Base-by-base conservation (phyloP, 768 basidiomycete species). In the Mycena latifolia region DNA sequence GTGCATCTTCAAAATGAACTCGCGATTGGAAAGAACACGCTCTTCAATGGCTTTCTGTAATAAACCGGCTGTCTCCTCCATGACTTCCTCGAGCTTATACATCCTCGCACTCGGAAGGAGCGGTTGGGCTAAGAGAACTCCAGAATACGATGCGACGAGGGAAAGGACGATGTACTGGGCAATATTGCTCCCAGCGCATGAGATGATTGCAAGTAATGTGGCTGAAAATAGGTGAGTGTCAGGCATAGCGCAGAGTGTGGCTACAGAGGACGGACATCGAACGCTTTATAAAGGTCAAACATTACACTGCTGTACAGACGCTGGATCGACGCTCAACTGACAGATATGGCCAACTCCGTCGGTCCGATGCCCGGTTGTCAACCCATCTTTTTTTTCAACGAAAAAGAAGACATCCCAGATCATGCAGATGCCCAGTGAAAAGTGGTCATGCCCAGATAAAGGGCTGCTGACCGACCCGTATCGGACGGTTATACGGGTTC, bases 51-150 rank as follows among this genome's bases (percentile, higher is more conserved):
- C 56, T 8, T 20, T n/a, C 18, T 65, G 43, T 14, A 59, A 15
- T 17, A 65, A 33, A 22, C 60, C 64, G 5, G 41, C 33, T 5
- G 64, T 60, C 22, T 59, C 52, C 11, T 28, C 28, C 10, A 60
- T 12, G 12, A 54, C 22, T 10, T 41, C 8, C 18, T 65, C 51
- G 43, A 65, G 63, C 9, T 46, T 18, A 24, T 15, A 5, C 50
- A 65, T 53, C 10, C 51, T 46, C 11, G 63, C 51, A 11, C 57
- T 65, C 8, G 64, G 64, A 22, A 65, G 57, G 33, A 65, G 29
- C 37, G 57, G 64, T 4, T 28, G 33, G 20, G 35, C 18, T 1
- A 65, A 18, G 20, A 31, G 33, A 4, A 59, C 15, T 31, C 24
- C 43, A 14, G 46, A 28, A 59, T 60, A 65, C 2, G 20, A 50